Conservation (phyloP, 164 flowering plant species). For the Malania oleifera region DNA sequence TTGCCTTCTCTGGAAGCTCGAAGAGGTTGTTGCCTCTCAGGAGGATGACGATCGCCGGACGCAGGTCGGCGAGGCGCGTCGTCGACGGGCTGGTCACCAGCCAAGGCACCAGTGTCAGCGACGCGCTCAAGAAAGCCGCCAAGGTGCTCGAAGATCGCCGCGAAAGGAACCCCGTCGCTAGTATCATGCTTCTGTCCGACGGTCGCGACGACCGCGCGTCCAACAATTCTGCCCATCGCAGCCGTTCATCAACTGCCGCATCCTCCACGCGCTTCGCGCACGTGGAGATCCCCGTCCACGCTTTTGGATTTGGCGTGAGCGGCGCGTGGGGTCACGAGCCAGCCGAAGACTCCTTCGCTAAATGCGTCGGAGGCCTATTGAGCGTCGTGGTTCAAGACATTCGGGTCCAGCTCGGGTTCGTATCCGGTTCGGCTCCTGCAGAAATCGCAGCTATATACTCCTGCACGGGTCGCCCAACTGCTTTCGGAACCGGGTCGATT, state of each 20-base stretch:
- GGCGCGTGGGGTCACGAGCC: slow-evolving; percentile 20
- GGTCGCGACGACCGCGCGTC: slow-evolving; percentile 9
- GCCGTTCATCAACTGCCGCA: slow-evolving; percentile 4
- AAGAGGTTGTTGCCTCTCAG: slow-evolving; percentile 27
- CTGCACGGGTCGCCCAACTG: slow-evolving; percentile 25
- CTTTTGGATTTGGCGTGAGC: slow-evolving; percentile 14
- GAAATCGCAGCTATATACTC: slow-evolving; percentile 46
- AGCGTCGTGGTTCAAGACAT: slow-evolving; percentile 44
- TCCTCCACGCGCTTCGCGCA: slow-evolving; percentile 29
- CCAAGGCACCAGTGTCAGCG: slow-evolving; percentile 22
- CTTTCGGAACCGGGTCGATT: slow-evolving; percentile 28
- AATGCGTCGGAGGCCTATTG: slow-evolving; percentile 29
- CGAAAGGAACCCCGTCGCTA: slow-evolving; percentile 30
- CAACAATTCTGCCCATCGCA: slow-evolving; percentile 1
- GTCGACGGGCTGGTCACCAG: slow-evolving; percentile 5
- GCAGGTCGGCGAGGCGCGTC: slow-evolving; percentile 20
- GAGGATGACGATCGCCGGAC: slow-evolving; percentile 33
- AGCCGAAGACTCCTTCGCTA: slow-evolving; percentile 30
- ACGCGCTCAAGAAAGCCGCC: slow-evolving; percentile 43
- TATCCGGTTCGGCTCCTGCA: slow-evolving; percentile 35
- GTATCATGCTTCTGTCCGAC: slow-evolving; percentile 31
- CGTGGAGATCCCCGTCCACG: slow-evolving; percentile 42
- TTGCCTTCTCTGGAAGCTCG: slow-evolving; percentile 29
- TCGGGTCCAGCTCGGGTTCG: slow-evolving; percentile 32
- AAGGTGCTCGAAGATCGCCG: slow-evolving; percentile 46